Base-by-base conservation (phyloP, 495 filamentous ascomycete species). In the Rostrohypoxylon terebratum region DNA sequence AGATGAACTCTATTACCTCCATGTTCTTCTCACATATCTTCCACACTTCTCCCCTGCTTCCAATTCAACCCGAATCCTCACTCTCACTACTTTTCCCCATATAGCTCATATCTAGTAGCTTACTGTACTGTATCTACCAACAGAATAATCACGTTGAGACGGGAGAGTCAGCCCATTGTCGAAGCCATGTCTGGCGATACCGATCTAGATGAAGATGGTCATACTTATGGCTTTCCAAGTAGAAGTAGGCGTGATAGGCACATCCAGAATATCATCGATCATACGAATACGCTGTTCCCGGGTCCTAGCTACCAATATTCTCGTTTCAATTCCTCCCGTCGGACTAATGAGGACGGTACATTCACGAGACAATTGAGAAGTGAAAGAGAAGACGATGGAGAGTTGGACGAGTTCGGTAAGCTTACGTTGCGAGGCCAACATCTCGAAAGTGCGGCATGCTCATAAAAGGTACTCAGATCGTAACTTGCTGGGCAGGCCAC, bases 351-450 rank as follows among this genome's bases (percentile, higher is more conserved):
- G 9, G 28, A 64, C 54, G 54, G 55, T 25, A 11, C 36, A 10
- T 65, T 60, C 4, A 50, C 13, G 18, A 36, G 18, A 25, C 60
- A 34, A 58, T 44, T 59, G 11, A 8, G 38, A 18, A 28, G 11
- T 7, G 25, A 53, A 0, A 21, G 14, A 20, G 23, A 44, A 33
- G 61, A 59, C 53, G 65, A 71, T 16, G 47, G 61, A 25, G 74
- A 63, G 0, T 59, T 79, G 7, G 80, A 82, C 40, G 74, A 81
- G 47, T 81, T 81, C 47, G 79, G 80, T 81, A 65, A 66, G 78
- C 20, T 47, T 20, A 59, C 33, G 28, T 57, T 8, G 7, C 6
- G 33, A 6, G 1, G 16, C 23, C 18, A 21, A 21, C 31, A 36
- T 0, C 18, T n/a, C 18, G 4, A 1, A 3, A 33, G 1, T 36